These are phyloP conservation scores for Typha latifolia DNA, from an alignment of 176 grass and related monocot species.

Conservation along the genomic window DNA sequence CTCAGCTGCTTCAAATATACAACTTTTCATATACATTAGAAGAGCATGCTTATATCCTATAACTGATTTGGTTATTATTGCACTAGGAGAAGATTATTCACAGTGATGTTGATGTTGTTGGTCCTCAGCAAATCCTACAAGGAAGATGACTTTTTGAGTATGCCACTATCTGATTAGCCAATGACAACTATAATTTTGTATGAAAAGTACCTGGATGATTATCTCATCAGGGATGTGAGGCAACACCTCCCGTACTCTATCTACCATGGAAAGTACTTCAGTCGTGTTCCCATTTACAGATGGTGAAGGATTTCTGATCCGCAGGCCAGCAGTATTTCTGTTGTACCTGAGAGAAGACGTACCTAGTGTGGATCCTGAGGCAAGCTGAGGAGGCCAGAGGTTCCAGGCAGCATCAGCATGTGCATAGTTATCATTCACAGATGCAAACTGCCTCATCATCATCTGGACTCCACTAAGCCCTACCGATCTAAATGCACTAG, in stretches of 20 bases:
- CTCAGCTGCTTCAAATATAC: constrained; percentile 30
- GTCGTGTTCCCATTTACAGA: constrained; percentile 41
- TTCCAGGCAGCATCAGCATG: constrained; percentile 52
- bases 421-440: constrained; percentile 61
- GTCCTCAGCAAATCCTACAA: constrained; percentile 91
- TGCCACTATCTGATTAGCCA: constrained; percentile 4
- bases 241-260: constrained; percentile 91
- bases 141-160: constrained; percentile 8
- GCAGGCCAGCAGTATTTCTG: constrained; percentile 35
- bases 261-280: constrained; percentile 61
- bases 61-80: constrained; percentile 37
- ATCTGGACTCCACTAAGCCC: constrained; percentile 93
- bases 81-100: constrained; percentile 99
- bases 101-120: constrained; percentile 92
- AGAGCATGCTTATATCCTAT: constrained; percentile 27
- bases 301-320: constrained; percentile 7
- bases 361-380: constrained; percentile 34
- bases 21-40: constrained; percentile 33
- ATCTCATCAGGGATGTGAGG: constrained; percentile 82
- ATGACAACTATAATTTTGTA: constrained; percentile 2
- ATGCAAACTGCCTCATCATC: constrained; percentile 97
- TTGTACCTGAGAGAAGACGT: constrained; percentile 37
- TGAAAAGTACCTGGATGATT: constrained; percentile 73
- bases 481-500: constrained; percentile 50
- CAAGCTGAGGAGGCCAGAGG: constrained; percentile 38